phyloP scores from a whole-genome alignment of 1,139 yeast genomes.

The Hansenula anomala region DNA sequence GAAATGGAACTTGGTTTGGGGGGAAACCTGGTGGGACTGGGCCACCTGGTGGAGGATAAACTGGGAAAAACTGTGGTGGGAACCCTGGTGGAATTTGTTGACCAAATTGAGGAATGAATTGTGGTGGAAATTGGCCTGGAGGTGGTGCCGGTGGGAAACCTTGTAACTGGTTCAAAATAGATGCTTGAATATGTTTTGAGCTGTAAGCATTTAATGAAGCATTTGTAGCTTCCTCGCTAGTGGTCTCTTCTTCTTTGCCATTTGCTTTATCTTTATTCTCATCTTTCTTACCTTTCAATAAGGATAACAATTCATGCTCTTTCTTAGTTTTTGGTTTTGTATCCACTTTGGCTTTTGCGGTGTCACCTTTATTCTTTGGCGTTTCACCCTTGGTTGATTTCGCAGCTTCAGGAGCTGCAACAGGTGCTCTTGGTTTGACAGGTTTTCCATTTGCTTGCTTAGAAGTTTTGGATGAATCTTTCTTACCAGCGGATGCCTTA shows the following conservation, averaged over 20 bases:
- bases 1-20: no score
- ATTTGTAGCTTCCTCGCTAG: conserved; percentile 8
- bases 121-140: conserved; percentile 11
- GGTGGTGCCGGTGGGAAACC: conserved; percentile 29
- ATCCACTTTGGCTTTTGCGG: conserved; percentile 1
- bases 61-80: conserved; percentile 18
- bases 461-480: conserved; percentile 28
- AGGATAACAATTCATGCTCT: conserved; percentile 34
- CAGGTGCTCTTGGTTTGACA: neutral
- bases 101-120: neutral
- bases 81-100: conserved; percentile 13
- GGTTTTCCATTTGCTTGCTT: conserved; percentile 17
- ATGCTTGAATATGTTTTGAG: conserved; percentile 34
- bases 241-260: conserved; percentile 12
- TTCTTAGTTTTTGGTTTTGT: conserved; percentile 8
- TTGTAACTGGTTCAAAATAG: conserved; percentile 24
- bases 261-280: conserved; percentile 9
- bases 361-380: conserved; percentile 4
- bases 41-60: no score
- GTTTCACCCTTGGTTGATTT: no score
- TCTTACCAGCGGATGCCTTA: conserved; percentile 46
- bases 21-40: conserved; percentile 18
- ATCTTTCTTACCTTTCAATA: conserved; percentile 29
- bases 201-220: conserved; percentile 23
- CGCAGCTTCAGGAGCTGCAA: no score